Evolutionary conservation across 805 yeast genomes (phyloP), one percentile per base, ranked within the genome.

Genomic region (Candida parachauliodes): DNA sequence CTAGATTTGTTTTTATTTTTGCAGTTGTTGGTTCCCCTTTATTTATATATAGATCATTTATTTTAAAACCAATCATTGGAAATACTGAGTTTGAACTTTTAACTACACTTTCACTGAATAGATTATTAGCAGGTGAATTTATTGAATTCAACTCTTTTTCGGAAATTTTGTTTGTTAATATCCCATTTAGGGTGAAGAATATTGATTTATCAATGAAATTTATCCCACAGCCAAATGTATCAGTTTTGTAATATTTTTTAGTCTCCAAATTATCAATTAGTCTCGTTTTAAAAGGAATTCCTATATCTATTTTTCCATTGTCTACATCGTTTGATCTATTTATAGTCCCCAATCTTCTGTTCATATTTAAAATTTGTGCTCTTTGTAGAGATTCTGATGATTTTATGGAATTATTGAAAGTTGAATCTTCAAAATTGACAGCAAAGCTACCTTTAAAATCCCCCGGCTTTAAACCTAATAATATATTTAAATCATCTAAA

Each of bases 151-250:
- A 47, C 20, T 56, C 62, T 14, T 51, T 58, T 30, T 54, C 51
- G 4, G 46, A 32, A 6, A 63, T 54, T 3, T 47, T 48, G 24
- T 46, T 52, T 8, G 59, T 57, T 25, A 60, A 45, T 3, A 84
- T 70, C 2, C 96, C 97, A 59, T 89, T 88, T 54, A 84, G 81
- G 0, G 96, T 88, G 46, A 77, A 77, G 49, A 88, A 89, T 2
- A 87, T 70, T 0, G 79, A 61, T 28, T 76, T 72, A 28, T 74
- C 76, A 11, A 73, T 65, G 48, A 76, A 83, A 61, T 88, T 83
- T 17, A 88, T 71, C 4, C 96, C 96, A 57, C 89, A 83, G 0
- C 97, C 97, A 44, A 89, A 71, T 2, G 75, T 66, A 57, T 88
- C 96, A 16, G 58, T 49, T 28, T 43, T 49, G 32, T 41, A 45